Evolutionary conservation across 148 eudicot species (phyloP).

Genomic region (Rhododendron ovatum): DNA sequence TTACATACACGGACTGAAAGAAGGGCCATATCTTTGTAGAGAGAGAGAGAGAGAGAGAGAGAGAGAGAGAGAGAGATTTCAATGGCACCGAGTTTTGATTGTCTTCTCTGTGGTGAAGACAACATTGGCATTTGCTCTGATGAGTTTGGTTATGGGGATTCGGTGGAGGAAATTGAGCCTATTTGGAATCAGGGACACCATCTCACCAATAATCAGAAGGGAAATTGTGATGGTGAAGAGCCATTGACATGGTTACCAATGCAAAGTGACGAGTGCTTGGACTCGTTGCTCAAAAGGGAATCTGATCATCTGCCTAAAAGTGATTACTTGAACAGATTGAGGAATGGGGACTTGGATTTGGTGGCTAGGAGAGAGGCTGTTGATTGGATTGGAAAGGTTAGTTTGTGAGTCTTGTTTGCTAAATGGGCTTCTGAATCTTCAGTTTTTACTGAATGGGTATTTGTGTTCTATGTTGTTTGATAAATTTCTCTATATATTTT

Average conservation of each 20-base stretch:
- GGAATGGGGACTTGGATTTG: constrained; percentile 60
- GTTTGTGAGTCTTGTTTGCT: constrained; percentile 5
- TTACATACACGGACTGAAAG: not conserved
- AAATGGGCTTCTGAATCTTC: not conserved
- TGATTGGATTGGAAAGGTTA: constrained; percentile 74
- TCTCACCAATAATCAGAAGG: constrained; percentile 10
- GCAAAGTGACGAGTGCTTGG: constrained; percentile 53
- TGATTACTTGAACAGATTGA: constrained; percentile 55
- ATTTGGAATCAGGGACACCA: constrained; percentile 21
- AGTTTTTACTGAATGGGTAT: not conserved
- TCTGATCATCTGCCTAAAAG: constrained; percentile 31
- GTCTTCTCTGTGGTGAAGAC: constrained; percentile 66
- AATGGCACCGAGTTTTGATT: constrained; percentile 66
- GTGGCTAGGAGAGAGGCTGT: constrained; percentile 51
- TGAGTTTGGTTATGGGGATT: constrained; percentile 25
- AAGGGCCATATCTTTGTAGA: not conserved
- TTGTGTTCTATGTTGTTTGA: not conserved
- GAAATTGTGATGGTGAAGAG: constrained; percentile 26
- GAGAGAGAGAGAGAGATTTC: not conserved
- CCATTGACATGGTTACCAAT: constrained; percentile 25
- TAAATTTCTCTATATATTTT: not conserved
- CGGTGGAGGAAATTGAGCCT: constrained; percentile 28
- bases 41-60: constrained; percentile 9
- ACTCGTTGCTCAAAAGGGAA: constrained; percentile 44
- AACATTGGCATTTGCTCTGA: constrained; percentile 41